Evolutionary conservation across 352 stramenopile genomes (phyloP), one percentile per base, ranked within the genome.

Genomic region (Pythium plurisporium): DNA sequence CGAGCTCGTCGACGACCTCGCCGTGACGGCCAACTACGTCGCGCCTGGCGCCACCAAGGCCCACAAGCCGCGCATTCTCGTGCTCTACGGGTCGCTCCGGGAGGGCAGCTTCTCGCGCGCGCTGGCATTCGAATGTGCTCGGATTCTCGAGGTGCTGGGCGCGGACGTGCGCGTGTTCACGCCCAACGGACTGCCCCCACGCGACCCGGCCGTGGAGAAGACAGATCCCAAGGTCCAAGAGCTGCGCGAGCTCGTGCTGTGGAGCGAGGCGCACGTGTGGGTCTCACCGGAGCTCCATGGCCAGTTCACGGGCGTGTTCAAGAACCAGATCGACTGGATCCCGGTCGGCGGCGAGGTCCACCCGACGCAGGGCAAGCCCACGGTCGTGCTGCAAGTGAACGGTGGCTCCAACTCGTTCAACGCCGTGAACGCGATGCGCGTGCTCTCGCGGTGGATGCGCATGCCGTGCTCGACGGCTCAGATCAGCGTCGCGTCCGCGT

Each of bases 281-380:
- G 58, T 79, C 37, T 79, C 65, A 34, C 79, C 79, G 4, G 79
- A 89, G 67, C 79, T 85, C 71, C 73, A 84, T 47, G 79, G 79
- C 34, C 72, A 68, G 23, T 73, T 87, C 42, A 89, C 76, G 26
- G 76, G 71, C 34, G 64, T 71, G n/a, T 85, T 89, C 51, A 89
- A 89, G 62, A 89, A 87, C 66, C 76, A 86, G 64, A 87, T 84
- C 52, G 78, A 88, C 65, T 86, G 75, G 75, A 67, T 79, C 38
- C 71, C 71, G 46, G 75, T 85, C 43, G 74, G 78, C 47, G 78
- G 78, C 43, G 73, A 65, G 0, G 64, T 86, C n/a, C 64, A 75
- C 31, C 74, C 74, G n/a, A 83, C 76, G 29, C 76, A 85, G 61
- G 71, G 71, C 54, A 60, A 67, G 50, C 78, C 73, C 26, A 68